phyloP scores from a whole-genome alignment of 2,329 filamentous ascomycete genomes.

The Trichoderma koningii region DNA sequence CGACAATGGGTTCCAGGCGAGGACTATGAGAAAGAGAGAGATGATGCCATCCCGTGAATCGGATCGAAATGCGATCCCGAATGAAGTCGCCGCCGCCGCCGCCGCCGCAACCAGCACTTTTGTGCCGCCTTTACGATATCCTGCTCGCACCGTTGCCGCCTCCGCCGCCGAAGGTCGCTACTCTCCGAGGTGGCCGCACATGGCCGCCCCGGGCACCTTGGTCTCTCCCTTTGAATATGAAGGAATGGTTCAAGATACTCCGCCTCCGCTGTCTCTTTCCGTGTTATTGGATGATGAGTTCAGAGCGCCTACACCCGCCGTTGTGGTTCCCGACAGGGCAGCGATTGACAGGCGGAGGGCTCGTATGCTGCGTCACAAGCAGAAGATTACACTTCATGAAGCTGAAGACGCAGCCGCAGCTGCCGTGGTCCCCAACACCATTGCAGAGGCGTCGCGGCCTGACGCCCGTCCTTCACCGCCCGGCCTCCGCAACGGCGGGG shows the following conservation, averaged over 20 bases:
- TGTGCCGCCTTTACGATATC: slow-evolving; percentile 20
- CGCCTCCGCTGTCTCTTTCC: slow-evolving; percentile 27
- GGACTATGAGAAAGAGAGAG: slow-evolving; percentile 20
- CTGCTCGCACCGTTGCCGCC: slow-evolving; percentile 11
- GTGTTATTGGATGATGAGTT: slow-evolving; percentile 29
- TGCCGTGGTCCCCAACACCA: slow-evolving; percentile 56
- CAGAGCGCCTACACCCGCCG: slow-evolving; percentile 48
- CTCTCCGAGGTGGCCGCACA: slow-evolving; percentile 13
- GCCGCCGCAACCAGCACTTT: slow-evolving; percentile 23
- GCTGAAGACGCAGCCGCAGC: slow-evolving; percentile 57
- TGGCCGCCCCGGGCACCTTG: not conserved
- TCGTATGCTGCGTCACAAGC: slow-evolving; percentile 49
- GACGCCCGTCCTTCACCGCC: slow-evolving; percentile 39
- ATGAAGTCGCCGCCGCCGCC: slow-evolving; percentile 19
- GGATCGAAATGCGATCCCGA: slow-evolving; percentile 25
- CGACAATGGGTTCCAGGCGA: slow-evolving; percentile 19
- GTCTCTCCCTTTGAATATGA: slow-evolving; percentile 23
- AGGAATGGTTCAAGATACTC: slow-evolving; percentile 23
- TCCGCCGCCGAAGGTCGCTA: slow-evolving; percentile 15
- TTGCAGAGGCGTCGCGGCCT: slow-evolving; percentile 51
- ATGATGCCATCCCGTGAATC: slow-evolving; percentile 22
- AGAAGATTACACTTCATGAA: slow-evolving; percentile 48
- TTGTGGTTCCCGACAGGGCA: slow-evolving; percentile 48
- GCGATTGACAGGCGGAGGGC: slow-evolving; percentile 45
- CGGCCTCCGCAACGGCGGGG: slow-evolving; percentile 33